phyloP scores from a whole-genome alignment of 2,329 filamentous ascomycete genomes.

The Alternaria longipes region DNA sequence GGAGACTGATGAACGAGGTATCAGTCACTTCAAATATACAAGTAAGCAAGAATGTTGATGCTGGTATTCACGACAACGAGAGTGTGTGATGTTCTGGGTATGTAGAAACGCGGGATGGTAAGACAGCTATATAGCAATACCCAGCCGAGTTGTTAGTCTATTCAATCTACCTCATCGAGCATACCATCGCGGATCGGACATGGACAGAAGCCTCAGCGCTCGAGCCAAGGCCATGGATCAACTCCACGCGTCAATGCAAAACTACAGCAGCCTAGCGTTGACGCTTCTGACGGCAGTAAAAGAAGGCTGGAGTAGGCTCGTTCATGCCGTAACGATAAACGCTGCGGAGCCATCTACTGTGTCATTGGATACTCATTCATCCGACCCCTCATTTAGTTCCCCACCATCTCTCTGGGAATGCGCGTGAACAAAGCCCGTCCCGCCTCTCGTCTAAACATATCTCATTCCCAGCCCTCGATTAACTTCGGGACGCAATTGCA shows the following conservation, averaged over 20 bases:
- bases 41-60: conserved; percentile 12
- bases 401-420: conserved; percentile 22
- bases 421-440: conserved; percentile 20
- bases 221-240: conserved; percentile 35
- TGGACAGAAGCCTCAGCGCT: conserved; percentile 21
- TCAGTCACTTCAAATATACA: conserved; percentile 38
- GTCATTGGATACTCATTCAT: conserved; percentile 33
- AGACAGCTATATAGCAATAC: conserved; percentile 43
- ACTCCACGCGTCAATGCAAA: conserved; percentile 42
- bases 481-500: neutral
- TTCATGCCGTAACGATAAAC: conserved; percentile 17
- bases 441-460: conserved; percentile 34
- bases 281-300: conserved; percentile 31
- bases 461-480: conserved; percentile 8
- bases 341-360: conserved; percentile 16
- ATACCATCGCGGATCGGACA: conserved; percentile 33
- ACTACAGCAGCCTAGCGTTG: conserved; percentile 28
- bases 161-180: conserved; percentile 33
- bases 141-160: conserved; percentile 22
- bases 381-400: conserved; percentile 36
- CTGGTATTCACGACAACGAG: conserved; percentile 41
- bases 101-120: conserved; percentile 23
- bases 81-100: conserved; percentile 25
- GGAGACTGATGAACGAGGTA: conserved; percentile 52
- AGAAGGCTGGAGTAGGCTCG: conserved; percentile 33